Evolutionary conservation across 1,284 basidiomycete genomes (phyloP), one percentile per base, ranked within the genome.

Genomic region (Neolentinus lepideus): DNA sequence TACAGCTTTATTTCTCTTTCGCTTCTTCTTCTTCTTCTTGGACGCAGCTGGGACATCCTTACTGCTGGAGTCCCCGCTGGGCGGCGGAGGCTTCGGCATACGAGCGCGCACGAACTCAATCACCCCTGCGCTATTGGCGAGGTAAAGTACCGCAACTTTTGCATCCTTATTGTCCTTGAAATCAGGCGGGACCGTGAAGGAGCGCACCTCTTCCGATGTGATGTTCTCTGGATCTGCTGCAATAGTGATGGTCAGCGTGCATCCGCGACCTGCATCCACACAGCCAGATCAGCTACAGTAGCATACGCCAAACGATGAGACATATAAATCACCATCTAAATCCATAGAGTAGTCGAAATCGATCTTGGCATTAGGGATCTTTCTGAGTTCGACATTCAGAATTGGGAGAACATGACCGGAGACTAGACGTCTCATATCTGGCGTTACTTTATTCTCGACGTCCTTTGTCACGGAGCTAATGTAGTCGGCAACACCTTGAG

Each of bases 91-190:
- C 26, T 64, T 61, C 36, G 12, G 24, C 12, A 79, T 78, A 21
- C 67, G 72, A 60, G 79, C 82, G 21, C 77, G 75, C 26, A 86
- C 62, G 50, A 83, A 76, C 58, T 85, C 82, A 52, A 86, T 65
- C 19, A 74, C 71, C 10, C 84, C 83, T 58, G 76, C 67, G 60
- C 79, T 69, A 12, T 75, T 76, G 2, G 83, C 85, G 1, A 67
- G 64, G 51, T 71, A 73, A 0, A 76, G 68, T 10, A 78, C 83
- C 16, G 80, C 84, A 19, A 74, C 68, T 64, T 78, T 84, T 9
- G 85, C 84, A 58, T 88, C 84, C 12, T 70, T 71, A 59, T 81
- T 81, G 29, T 70, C 77, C 36, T 77, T 72, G 62, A 83, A 85
- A 57, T 80, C 75, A 14, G 70, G 62, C 16, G 75, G 67, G 10